Percentiles rank a stretch among this genome's conserved stretches.
These are phyloP conservation scores for Fusarium sp. DNA, from an alignment of 2,329 filamentous ascomycete genomes.

Conservation along the genomic window DNA sequence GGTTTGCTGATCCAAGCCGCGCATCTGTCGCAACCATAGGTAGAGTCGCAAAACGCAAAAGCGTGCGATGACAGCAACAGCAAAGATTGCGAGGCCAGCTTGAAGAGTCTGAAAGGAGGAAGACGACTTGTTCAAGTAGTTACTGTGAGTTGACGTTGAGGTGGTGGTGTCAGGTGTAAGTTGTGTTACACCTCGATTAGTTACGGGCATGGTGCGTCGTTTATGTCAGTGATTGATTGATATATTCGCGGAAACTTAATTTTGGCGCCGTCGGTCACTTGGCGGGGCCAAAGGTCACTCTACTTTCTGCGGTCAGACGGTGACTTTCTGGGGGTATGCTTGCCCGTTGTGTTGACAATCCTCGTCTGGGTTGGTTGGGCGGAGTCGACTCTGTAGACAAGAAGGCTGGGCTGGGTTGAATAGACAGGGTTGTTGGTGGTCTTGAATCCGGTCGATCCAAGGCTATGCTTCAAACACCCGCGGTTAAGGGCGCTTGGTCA, in stretches of 20 bases:
- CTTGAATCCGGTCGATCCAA: constrained; percentile 23
- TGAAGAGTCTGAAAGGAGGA: constrained; percentile 43
- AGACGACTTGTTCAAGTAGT: constrained; percentile 45
- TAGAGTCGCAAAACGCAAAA: constrained; percentile 40
- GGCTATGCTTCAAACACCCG: constrained; percentile 9
- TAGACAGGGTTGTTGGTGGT: constrained; percentile 40
- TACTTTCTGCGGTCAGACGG: constrained; percentile 48
- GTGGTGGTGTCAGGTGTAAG: constrained; percentile 42
- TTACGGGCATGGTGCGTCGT: constrained; percentile 42
- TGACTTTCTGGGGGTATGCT: constrained; percentile 42
- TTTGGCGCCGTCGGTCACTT: constrained; percentile 44
- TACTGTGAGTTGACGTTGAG: constrained; percentile 33
- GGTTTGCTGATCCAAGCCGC: constrained; percentile 35
- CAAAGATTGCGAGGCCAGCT: constrained; percentile 46
- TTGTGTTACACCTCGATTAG: constrained; percentile 45
- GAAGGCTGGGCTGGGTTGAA: constrained; percentile 37
- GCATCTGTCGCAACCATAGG: constrained; percentile 41
- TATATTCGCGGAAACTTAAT: constrained; percentile 40
- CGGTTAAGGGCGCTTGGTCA: constrained; percentile 21
- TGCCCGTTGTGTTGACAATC: constrained; percentile 40
- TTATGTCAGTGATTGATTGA: constrained; percentile 39
- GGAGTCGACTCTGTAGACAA: constrained; percentile 35
- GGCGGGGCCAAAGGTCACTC: constrained; percentile 45
- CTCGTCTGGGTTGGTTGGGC: constrained; percentile 43
- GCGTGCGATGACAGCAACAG: constrained; percentile 47